Evolutionary conservation across 148 eudicot genomes (phyloP).

Genomic region (Rhododendron kiyosumense): DNA sequence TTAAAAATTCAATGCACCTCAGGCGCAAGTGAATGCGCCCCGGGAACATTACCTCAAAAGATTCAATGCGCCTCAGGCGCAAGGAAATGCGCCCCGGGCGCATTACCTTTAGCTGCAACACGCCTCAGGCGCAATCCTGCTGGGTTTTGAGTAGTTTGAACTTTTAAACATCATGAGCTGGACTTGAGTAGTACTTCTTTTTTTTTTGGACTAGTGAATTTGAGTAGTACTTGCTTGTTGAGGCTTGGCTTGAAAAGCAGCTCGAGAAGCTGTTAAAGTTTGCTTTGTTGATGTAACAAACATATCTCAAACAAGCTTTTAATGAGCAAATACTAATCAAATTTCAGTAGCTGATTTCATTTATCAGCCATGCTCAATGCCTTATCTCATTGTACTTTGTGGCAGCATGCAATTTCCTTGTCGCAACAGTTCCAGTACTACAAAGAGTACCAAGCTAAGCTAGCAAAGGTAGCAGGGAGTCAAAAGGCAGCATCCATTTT

Average conservation of each 20-base stretch:
- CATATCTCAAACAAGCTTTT: background rate
- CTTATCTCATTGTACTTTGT: background rate
- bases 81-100: no score
- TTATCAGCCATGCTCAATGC: background rate
- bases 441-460: conserved; percentile 83
- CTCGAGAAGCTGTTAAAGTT: background rate
- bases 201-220: background rate
- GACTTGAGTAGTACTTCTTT: background rate
- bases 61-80: no score
- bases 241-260: background rate
- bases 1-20: no score
- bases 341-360: background rate
- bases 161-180: background rate
- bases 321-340: background rate
- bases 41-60: no score
- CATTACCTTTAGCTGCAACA: no score
- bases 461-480: conserved; percentile 59
- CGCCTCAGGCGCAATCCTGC: background rate
- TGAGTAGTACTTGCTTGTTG: no score
- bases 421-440: conserved; percentile 65
- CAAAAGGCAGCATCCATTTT: conserved; percentile 56
- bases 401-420: conserved; percentile 83
- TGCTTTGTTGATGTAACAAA: background rate
- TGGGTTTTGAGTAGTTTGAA: background rate
- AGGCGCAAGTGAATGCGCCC: no score